Conservation (phyloP, 495 filamentous ascomycete species). For the Aspergillus asperescens region DNA sequence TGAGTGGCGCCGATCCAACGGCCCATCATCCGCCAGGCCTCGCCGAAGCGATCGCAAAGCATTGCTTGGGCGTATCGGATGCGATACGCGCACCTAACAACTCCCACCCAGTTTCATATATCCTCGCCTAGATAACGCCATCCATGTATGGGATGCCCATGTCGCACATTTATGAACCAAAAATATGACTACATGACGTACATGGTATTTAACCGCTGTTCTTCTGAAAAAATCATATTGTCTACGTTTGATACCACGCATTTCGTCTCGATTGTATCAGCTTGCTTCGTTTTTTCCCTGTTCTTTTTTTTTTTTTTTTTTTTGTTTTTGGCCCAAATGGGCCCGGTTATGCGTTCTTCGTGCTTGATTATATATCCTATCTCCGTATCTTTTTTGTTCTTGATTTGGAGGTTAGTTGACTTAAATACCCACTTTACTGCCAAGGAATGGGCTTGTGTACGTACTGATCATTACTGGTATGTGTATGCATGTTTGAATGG, state of each 20-base stretch:
- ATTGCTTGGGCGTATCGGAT: constrained; percentile 55
- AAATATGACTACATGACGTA: constrained; percentile 8
- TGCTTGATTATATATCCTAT: background rate
- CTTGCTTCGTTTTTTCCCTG: constrained; percentile 1
- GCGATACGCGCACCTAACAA: constrained; percentile 49
- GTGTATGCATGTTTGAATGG: no score
- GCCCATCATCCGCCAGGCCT: constrained; percentile 18
- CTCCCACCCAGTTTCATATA: constrained; percentile 48
- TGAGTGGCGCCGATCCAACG: constrained; percentile 44
- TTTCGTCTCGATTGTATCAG: constrained; percentile 10
- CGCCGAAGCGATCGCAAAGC: constrained; percentile 54
- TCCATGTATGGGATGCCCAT: background rate
- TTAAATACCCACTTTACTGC: background rate
- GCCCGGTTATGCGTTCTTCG: background rate
- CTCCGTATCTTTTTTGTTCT: background rate
- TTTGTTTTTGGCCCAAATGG: background rate
- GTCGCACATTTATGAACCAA: constrained; percentile 4
- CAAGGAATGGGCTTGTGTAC: background rate
- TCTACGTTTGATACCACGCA: constrained; percentile 20
- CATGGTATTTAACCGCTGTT: background rate
- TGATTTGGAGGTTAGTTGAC: background rate
- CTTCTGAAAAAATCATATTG: background rate
- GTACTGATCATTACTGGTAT: background rate
- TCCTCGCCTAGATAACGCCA: background rate
- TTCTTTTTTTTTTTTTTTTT: background rate